phyloP scores from a whole-genome alignment of 805 yeast species.

The Cyberlindnera sargentensis region DNA sequence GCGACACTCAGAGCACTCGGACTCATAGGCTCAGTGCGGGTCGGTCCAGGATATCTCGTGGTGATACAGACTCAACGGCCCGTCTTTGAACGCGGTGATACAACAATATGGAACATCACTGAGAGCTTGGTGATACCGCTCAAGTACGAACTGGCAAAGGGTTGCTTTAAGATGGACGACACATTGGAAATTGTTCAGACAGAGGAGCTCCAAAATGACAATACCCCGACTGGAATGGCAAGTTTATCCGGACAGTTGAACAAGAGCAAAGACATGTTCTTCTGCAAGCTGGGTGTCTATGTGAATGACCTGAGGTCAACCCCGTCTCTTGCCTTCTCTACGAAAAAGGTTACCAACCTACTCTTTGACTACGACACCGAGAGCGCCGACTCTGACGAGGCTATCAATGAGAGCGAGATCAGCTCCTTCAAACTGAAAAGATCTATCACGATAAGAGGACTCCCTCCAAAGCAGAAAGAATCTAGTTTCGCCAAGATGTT shows the following conservation, averaged over 20 bases:
- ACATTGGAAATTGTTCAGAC: not conserved
- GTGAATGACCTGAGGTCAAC: conserved; percentile 21
- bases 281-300: conserved; percentile 22
- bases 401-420: conserved; percentile 1
- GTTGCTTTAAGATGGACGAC: conserved; percentile 6
- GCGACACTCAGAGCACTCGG: conserved; percentile 10
- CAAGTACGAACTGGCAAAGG: conserved; percentile 14
- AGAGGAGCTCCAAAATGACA: not conserved
- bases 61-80: conserved; percentile 11
- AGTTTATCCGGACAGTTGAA: conserved; percentile 6
- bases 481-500: conserved; percentile 3
- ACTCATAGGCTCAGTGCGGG: conserved; percentile 15
- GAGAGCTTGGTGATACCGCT: conserved; percentile 19
- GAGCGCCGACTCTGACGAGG: not conserved
- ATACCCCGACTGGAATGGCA: not conserved
- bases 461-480: conserved; percentile 3
- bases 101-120: conserved; percentile 16
- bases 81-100: conserved; percentile 10
- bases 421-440: conserved; percentile 18
- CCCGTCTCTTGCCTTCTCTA: conserved; percentile 18
- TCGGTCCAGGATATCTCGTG: conserved; percentile 23
- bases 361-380: conserved; percentile 5
- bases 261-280: conserved; percentile 15
- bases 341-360: conserved; percentile 6
- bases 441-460: conserved; percentile 15